phyloP scores from a whole-genome alignment of 371 early-diverging fungal species.

The Mortierella sp. region DNA sequence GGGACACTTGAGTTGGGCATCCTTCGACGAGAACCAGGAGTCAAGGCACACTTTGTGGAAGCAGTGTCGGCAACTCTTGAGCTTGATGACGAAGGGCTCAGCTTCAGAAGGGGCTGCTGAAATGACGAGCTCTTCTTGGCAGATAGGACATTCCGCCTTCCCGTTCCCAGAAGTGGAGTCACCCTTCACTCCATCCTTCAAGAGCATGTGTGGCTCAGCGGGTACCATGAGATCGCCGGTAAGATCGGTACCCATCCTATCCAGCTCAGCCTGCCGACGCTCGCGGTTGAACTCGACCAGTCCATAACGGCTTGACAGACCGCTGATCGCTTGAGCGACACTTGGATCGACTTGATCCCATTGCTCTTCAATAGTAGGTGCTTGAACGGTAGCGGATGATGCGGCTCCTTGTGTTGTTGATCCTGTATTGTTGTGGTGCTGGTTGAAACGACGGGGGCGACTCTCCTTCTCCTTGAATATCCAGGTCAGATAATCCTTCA shows the following conservation, averaged over 20 bases:
- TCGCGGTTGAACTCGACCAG: constrained; percentile 37
- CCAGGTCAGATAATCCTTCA: constrained; percentile 47
- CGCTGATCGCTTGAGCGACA: constrained; percentile 21
- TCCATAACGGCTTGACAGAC: constrained; percentile 30
- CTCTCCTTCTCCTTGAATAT: constrained; percentile 39
- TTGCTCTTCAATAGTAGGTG: constrained; percentile 14
- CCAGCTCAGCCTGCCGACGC: constrained; percentile 33
- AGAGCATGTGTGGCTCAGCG: constrained; percentile 40
- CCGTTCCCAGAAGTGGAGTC: not conserved
- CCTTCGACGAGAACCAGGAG: constrained; percentile 38
- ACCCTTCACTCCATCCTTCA: constrained; percentile 1
- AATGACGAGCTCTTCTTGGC: constrained; percentile 31
- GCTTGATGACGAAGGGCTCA: constrained; percentile 30
- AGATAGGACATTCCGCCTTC: constrained; percentile 44
- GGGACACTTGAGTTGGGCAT: constrained; percentile 48
- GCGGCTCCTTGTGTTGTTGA: not conserved
- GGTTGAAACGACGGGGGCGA: constrained; percentile 16
- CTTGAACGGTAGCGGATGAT: not conserved
- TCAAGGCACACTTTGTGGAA: constrained; percentile 48
- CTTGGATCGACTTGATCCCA: constrained; percentile 36
- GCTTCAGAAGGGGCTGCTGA: not conserved
- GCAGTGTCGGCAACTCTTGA: constrained; percentile 53
- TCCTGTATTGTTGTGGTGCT: not conserved
- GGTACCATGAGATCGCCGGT: constrained; percentile 26
- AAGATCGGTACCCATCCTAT: constrained; percentile 23